Evolutionary conservation across 306 rosid species (phyloP).

Genomic region (Prunus campanulata): DNA sequence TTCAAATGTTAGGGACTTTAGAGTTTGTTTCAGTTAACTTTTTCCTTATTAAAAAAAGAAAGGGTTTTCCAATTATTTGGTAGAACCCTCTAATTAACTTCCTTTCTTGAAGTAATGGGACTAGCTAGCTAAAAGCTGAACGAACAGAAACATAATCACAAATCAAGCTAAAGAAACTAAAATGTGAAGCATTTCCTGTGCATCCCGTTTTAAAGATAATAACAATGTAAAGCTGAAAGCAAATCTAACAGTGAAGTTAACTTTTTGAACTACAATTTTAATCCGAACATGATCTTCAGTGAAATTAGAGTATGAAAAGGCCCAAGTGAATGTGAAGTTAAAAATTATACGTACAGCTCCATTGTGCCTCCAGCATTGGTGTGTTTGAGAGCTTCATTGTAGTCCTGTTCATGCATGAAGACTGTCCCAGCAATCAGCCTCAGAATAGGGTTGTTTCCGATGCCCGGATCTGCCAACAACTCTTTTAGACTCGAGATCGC

Average conservation of each 20-base stretch:
- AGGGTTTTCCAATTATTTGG: neutral
- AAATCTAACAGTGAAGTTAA: neutral
- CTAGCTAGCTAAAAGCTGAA: neutral
- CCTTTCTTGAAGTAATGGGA: neutral
- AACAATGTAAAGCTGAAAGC: neutral
- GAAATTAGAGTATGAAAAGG: neutral
- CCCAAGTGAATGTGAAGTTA: neutral
- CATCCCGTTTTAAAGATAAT: neutral
- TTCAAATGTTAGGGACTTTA: neutral
- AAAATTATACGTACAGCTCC: conserved; percentile 63
- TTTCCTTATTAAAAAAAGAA: neutral
- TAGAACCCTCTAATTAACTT: neutral
- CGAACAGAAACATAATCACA: neutral
- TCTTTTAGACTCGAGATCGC: conserved; percentile 66
- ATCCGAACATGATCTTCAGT: neutral
- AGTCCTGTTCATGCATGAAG: conserved; percentile 85
- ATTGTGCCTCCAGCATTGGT: conserved; percentile 92
- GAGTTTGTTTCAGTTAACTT: neutral
- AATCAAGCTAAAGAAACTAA: neutral
- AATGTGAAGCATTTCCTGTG: neutral
- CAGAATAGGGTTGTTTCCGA: conserved; percentile 64
- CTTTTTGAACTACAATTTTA: neutral
- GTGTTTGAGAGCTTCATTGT: conserved; percentile 84
- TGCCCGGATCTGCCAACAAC: conserved; percentile 80
- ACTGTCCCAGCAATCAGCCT: conserved; percentile 81